These are phyloP conservation scores for Dipteronia dyeriana DNA, from an alignment of 345 rosid species.

Conservation along the genomic window DNA sequence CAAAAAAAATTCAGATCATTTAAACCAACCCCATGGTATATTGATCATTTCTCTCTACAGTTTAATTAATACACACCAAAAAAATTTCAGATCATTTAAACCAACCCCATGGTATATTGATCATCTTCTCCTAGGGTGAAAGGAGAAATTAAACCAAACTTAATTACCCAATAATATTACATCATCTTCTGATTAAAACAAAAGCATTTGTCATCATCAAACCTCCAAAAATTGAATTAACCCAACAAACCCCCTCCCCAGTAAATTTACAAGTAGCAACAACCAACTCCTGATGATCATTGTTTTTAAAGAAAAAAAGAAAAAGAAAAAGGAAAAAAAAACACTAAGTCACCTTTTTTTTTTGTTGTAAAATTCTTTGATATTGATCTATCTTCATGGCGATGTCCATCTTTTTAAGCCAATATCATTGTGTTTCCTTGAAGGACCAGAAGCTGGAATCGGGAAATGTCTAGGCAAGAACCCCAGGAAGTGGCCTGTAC, in stretches of 20 bases:
- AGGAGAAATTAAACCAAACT: neutral
- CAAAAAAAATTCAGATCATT: conserved; percentile 7
- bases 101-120: neutral
- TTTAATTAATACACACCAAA: neutral
- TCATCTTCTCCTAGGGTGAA: neutral
- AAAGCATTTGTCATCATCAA: conserved; percentile 3
- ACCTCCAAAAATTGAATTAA: conserved; percentile 18
- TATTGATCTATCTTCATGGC: conserved; percentile 33
- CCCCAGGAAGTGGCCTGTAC: conserved; percentile 62
- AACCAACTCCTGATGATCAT: conserved; percentile 3
- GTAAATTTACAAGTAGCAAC: conserved; percentile 15
- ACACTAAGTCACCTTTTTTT: conserved; percentile 24
- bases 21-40: neutral
- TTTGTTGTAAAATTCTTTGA: neutral
- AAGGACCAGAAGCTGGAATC: conserved; percentile 87
- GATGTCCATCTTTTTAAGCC: conserved; percentile 69
- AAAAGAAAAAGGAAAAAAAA: neutral
- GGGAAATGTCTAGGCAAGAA: conserved; percentile 83
- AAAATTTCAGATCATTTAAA: conserved; percentile 9
- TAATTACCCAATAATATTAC: neutral
- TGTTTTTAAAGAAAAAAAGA: neutral
- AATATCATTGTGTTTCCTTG: conserved; percentile 85
- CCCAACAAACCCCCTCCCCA: conserved; percentile 8
- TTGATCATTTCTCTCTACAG: conserved; percentile 3
- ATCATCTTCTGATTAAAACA: neutral